Percentiles rank a stretch among this genome's conserved stretches.
These are phyloP conservation scores for Tuber brumale DNA, from an alignment of 495 filamentous ascomycete genomes.

Conservation along the genomic window DNA sequence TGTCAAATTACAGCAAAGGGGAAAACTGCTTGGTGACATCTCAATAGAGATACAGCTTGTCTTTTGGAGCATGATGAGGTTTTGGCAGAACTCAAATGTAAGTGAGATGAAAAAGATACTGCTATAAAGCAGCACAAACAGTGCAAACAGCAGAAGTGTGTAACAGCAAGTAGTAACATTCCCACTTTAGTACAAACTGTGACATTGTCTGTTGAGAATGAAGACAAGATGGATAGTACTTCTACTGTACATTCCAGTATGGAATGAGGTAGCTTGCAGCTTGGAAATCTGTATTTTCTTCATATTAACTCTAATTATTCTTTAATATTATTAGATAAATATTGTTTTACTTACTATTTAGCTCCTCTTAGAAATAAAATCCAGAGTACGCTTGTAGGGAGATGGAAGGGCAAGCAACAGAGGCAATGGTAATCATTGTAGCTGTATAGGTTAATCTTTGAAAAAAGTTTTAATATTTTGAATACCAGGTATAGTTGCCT, in stretches of 20 bases:
- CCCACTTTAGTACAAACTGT: not conserved
- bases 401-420: too few relatives aligned
- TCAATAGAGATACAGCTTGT: not conserved
- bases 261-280: not conserved
- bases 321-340: not conserved
- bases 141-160: too few relatives aligned
- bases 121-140: not conserved
- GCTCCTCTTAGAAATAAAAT: too few relatives aligned
- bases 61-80: not conserved
- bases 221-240: too few relatives aligned
- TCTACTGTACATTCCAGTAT: accelerated
- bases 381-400: too few relatives aligned
- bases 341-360: too few relatives aligned
- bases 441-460: too few relatives aligned
- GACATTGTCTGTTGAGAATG: not conserved
- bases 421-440: too few relatives aligned
- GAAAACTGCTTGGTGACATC: not conserved
- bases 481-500: too few relatives aligned
- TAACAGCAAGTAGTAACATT: not conserved
- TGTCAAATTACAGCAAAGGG: not conserved
- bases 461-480: too few relatives aligned
- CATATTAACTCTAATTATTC: not conserved
- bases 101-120: not conserved
- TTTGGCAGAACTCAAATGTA: not conserved
- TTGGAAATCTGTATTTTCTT: not conserved